Evolutionary conservation across 352 stramenopile species (phyloP), one percentile per base, ranked within the genome.

Genomic region (Phytophthora uliginosa): DNA sequence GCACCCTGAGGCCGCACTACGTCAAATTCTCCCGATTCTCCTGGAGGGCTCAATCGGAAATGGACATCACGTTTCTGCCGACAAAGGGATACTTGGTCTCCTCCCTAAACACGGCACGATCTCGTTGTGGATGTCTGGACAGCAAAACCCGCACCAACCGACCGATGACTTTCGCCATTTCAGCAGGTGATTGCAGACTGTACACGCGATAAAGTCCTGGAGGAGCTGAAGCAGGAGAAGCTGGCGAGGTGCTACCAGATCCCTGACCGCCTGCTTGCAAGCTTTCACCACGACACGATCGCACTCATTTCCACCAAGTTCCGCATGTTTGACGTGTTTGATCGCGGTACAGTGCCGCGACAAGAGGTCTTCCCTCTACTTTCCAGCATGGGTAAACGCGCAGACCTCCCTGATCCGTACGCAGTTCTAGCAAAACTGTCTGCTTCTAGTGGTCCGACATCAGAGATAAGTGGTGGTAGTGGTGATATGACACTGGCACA

Each of bases 381-480:
- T 4, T 78, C 77, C 2, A 66, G 77, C 10, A 53, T 89, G 57
- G 77, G 72, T 6, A 77, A 57, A 42, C 73, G 64, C 18, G 58
- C 75, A 48, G 79, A 89, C 34, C 73, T 89, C 31, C 69, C 77
- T 9, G 79, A 89, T 64, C 63, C 84, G 52, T 84, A 81, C 63
- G 73, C 76, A 20, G 58, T 86, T n/a, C 56, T 87, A 0, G 36
- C 74, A 3, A 63, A 71, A 13, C 55, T 88, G 42, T 53, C 76
- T 3, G 45, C 64, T 5, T 52, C 63, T 3, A 38, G 15, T 38
- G 18, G 18, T 38, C 42, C 22, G 75, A n/a, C 34, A 45, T 22
- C 7, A 15, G 24, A 28, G 45, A 54, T 54, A 10, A 51, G 3
- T 13, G 22, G 28, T 57, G 13, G 0, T 24, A 33, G 48, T 59